These are phyloP conservation scores for Fraxinus dipetala DNA, from an alignment of 305 asterid species.

Conservation along the genomic window DNA sequence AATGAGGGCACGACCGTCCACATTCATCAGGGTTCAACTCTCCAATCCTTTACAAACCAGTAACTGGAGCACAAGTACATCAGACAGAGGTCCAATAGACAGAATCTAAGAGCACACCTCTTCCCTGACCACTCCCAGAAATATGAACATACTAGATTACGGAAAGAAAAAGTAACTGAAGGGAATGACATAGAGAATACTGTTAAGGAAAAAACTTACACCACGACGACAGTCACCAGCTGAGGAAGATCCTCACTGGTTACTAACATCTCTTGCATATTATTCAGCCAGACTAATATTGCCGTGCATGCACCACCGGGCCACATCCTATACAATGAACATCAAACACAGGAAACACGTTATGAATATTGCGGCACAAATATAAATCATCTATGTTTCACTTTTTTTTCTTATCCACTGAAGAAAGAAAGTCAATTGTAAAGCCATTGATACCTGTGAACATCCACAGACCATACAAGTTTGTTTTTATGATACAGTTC, in stretches of 20 bases:
- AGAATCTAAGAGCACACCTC: neutral
- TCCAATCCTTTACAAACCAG: neutral
- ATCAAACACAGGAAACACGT: conserved; percentile 23
- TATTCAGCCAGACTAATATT: conserved; percentile 71
- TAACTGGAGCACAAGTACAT: neutral
- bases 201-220: conserved; percentile 47
- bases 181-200: neutral
- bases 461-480: conserved; percentile 85
- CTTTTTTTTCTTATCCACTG: neutral
- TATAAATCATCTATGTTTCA: neutral
- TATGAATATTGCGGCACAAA: neutral
- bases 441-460: conserved; percentile 65
- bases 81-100: neutral
- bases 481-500: conserved; percentile 75
- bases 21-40: neutral
- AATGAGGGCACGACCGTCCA: neutral
- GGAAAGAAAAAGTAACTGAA: neutral
- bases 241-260: conserved; percentile 79
- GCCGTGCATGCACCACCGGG: conserved; percentile 95
- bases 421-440: conserved; percentile 8
- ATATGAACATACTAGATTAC: neutral
- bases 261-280: conserved; percentile 51
- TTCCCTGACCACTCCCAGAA: neutral
- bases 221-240: conserved; percentile 69
- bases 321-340: conserved; percentile 69